These are phyloP conservation scores for Wickerhamomyces ciferrii DNA, from an alignment of 805 yeast species.

Conservation along the genomic window DNA sequence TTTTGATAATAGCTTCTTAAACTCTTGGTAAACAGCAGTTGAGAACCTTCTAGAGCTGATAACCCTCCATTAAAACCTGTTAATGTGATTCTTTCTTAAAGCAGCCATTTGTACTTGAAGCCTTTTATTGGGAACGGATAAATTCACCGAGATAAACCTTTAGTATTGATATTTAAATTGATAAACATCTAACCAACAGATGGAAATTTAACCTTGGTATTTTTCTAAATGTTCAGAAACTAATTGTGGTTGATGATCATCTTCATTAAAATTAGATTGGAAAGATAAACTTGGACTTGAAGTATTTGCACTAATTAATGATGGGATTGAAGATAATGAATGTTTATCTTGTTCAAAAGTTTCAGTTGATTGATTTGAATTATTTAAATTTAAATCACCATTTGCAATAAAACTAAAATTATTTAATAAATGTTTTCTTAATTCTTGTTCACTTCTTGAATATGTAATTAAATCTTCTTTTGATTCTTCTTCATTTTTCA, in stretches of 20 bases:
- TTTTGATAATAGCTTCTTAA: too few species aligned
- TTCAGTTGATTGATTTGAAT: neutral
- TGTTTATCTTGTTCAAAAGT: slow-evolving; percentile 4
- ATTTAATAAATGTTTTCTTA: slow-evolving; percentile 7
- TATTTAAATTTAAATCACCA: neutral
- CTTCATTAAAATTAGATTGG: neutral
- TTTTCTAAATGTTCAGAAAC: neutral
- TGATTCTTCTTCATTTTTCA: slow-evolving; percentile 8
- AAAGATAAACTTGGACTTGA: neutral
- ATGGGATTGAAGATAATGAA: neutral
- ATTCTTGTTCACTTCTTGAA: slow-evolving; percentile 4
- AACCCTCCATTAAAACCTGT: too few species aligned
- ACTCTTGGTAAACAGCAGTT: too few species aligned
- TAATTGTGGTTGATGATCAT: neutral
- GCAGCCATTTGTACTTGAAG: too few species aligned
- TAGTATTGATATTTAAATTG: too few species aligned
- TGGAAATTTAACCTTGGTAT: neutral
- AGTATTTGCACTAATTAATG: neutral
- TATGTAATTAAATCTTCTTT: neutral
- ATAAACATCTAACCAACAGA: too few species aligned
- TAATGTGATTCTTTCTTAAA: too few species aligned
- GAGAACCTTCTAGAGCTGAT: too few species aligned
- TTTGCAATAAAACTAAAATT: slow-evolving; percentile 2
- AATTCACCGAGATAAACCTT: too few species aligned
- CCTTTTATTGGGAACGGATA: too few species aligned